These are phyloP conservation scores for Ceratobasidium sp. DNA, from an alignment of 1,284 basidiomycete genomes.

Conservation along the genomic window DNA sequence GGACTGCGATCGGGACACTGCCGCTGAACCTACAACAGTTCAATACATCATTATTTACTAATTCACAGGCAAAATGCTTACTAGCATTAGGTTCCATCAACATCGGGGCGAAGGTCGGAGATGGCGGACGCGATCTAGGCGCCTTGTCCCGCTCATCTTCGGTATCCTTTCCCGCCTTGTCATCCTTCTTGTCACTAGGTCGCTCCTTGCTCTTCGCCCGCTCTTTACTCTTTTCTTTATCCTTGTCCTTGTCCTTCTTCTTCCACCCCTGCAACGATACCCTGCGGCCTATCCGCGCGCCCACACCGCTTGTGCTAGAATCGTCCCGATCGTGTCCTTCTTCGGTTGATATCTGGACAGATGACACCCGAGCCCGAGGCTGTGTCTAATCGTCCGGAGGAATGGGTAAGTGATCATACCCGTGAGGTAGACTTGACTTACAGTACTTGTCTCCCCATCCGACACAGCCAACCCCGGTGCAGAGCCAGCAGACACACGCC, in stretches of 20 bases:
- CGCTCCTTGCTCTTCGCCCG: slow-evolving; percentile 37
- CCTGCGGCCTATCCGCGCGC: slow-evolving; percentile 22
- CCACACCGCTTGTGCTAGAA: background rate
- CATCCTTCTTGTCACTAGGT: slow-evolving; percentile 8
- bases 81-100: background rate
- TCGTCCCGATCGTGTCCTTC: slow-evolving; percentile 39
- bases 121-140: background rate
- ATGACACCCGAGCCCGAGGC: slow-evolving; percentile 36
- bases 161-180: background rate
- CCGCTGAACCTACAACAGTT: background rate
- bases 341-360: slow-evolving; percentile 44
- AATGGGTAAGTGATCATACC: background rate
- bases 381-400: slow-evolving; percentile 9
- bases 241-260: slow-evolving; percentile 37
- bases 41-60: background rate
- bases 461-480: slow-evolving; percentile 1
- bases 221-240: slow-evolving; percentile 11
- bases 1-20: slow-evolving; percentile 29
- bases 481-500: background rate
- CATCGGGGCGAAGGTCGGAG: background rate
- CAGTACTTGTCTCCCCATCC: background rate
- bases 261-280: slow-evolving; percentile 43
- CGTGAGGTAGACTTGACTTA: background rate
- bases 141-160: slow-evolving; percentile 4
- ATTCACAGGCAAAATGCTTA: background rate